Base-by-base conservation (phyloP, 2,329 filamentous ascomycete genomes). In the Madurella fahalii region DNA sequence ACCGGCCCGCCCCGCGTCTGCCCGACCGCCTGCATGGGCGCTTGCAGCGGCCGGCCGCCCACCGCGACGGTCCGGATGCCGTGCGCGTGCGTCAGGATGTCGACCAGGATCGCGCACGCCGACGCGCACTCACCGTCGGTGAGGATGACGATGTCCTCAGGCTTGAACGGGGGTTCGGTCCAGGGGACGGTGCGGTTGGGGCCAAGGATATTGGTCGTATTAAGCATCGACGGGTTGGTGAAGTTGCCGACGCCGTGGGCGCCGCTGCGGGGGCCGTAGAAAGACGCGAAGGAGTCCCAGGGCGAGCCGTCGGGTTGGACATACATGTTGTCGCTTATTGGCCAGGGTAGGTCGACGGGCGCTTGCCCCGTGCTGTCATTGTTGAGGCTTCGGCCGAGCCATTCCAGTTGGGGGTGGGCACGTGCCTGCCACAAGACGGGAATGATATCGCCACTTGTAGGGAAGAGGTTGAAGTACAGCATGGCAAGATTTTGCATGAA, bases 81-180 rank as follows among this genome's bases (percentile, higher is more conserved):
- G 32, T 72, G 73, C 53, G 74, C 71, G 54, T 72, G 67, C 7
- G 75, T 74, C 72, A 85, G 76, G 20, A 83, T 72, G 43, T 82
- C 76, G 12, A 73, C 72, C 64, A 85, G 82, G 40, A 82, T 70
- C 31, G 81, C 77, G 66, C 83, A 86, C 2, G 83, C 82, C 0
- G 81, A 84, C 11, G 73, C 76, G 64, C 83, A 87, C 55, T 71
- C 72, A 20, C 83, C 83, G 59, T 85, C 80, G 5, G 74, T 75
- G 50, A 81, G 66, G 31, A 77, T 60, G 18, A 74, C 56, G 34
- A 77, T 73, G 43, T 76, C 61, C 20, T 74, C 67, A 1, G 70
- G 57, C 8, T 11, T 4, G 60, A 75, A 79, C 13, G 55, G 59
- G 11, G 53, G 46, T 1, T 31, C 13, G 1, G 30, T 9, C 32